Base-by-base conservation (phyloP, 345 rosid species). In the Tarenaya hassleriana region DNA sequence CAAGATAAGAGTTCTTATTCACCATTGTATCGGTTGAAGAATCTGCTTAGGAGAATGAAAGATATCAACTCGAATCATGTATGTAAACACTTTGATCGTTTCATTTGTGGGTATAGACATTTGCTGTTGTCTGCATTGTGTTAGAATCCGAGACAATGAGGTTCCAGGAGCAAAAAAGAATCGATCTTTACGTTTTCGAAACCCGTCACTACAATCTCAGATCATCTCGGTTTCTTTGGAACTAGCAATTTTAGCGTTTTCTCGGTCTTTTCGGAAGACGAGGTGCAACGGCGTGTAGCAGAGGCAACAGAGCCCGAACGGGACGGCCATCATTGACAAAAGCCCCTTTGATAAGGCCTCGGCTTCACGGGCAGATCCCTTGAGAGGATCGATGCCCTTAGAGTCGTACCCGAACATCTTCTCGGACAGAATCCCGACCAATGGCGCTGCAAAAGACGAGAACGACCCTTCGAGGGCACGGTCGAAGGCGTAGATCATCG, bases 341-440 rank as follows among this genome's bases (percentile, higher is more conserved):
- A 92, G 86, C 40, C 98, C 98, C 65, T 69, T 78, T 0, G 98
- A 85, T 54, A 92, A 58, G 0, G 96, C 98, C 3, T 66, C 42
- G 24, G 96, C 98, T 65, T 81, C 84, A 8, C 60, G 72, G 0
- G 70, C 55, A 4, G 95, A 84, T 13, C 98, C 95, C 21, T 66
- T 74, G 27, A 73, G 40, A 2, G 84, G 83, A 62, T 84, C 82
- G 3, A 91, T 70, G 6, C 87, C 70, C 67, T 80, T 83, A 0
- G 94, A 58, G 50, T 88, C 87, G 53, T 88, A 92, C 5, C 98
- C 96, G 18, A 70, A 87, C 56, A 81, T 69, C 61, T 67, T 76
- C 74, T 92, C 96, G 1, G 98, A 82, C 51, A 87, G 81, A 54
- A 92, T 83, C 31, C 98, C 98, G 6, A 92, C 98, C 79, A 92